phyloP scores from a whole-genome alignment of 176 grass and related monocot species.

The Tillandsia fasciculata region DNA sequence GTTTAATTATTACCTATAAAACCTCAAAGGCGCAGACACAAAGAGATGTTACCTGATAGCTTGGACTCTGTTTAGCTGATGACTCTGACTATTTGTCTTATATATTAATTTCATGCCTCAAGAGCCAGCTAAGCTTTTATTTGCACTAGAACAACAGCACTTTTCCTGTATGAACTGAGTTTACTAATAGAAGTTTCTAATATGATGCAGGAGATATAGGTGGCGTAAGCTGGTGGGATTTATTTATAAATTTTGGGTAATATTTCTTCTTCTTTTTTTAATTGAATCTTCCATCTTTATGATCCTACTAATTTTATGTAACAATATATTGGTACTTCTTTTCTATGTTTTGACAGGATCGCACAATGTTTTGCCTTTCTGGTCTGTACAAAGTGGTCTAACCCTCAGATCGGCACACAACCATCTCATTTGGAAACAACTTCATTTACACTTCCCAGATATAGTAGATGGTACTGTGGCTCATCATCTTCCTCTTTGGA shows the following conservation, averaged over 20 bases:
- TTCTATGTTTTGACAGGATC: slow-evolving; percentile 37
- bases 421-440: slow-evolving; percentile 27
- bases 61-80: too few species aligned
- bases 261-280: neutral
- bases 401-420: slow-evolving; percentile 49
- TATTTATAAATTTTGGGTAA: slow-evolving; percentile 84
- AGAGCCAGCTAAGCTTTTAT: too few species aligned
- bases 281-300: slow-evolving; percentile 7
- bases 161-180: neutral
- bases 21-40: too few species aligned
- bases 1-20: too few species aligned
- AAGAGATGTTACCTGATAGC: too few species aligned
- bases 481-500: slow-evolving; percentile 27
- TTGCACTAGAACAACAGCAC: too few species aligned
- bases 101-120: too few species aligned
- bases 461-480: slow-evolving; percentile 20
- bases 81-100: too few species aligned
- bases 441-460: slow-evolving; percentile 19
- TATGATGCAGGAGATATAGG: slow-evolving; percentile 43
- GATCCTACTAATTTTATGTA: slow-evolving; percentile 3
- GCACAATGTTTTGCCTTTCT: slow-evolving; percentile 67
- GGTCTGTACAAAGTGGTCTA: slow-evolving; percentile 56
- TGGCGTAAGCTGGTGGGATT: slow-evolving; percentile 74
- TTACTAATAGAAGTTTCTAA: neutral
- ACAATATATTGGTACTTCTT: neutral